phyloP scores from a whole-genome alignment of 2,329 filamentous ascomycete species.

The Aspergillus viridinutans region DNA sequence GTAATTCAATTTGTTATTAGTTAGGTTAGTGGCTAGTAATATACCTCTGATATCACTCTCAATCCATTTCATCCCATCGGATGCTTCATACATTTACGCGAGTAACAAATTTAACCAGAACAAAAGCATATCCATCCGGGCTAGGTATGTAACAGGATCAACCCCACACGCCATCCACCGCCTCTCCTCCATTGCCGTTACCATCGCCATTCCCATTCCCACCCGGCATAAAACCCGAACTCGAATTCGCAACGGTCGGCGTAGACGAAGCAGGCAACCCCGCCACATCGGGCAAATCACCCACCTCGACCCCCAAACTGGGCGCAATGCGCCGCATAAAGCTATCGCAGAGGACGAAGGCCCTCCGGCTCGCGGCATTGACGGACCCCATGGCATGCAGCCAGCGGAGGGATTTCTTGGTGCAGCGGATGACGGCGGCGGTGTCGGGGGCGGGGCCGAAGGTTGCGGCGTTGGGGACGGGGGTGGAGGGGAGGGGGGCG shows the following conservation, averaged over 20 bases:
- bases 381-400: slow-evolving; percentile 30
- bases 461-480: slow-evolving; percentile 4
- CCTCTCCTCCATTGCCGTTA: no score
- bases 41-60: not conserved
- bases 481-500: no score
- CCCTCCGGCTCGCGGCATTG: slow-evolving; percentile 29
- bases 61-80: no score
- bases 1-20: not conserved
- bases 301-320: slow-evolving; percentile 12
- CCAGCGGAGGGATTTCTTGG: slow-evolving; percentile 38
- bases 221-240: no score
- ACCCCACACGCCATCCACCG: not conserved
- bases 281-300: no score
- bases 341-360: slow-evolving; percentile 32
- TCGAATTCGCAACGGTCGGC: no score
- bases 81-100: no score
- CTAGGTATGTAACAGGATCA: not conserved
- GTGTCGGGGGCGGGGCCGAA: slow-evolving; percentile 14
- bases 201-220: no score
- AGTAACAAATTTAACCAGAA: not conserved
- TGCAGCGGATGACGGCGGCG: slow-evolving; percentile 13
- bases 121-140: no score
- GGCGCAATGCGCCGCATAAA: slow-evolving; percentile 30
- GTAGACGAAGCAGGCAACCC: no score
- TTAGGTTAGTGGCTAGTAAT: not conserved